phyloP scores from a whole-genome alignment of 441 rosid species.

The Erysimum cheiri region DNA sequence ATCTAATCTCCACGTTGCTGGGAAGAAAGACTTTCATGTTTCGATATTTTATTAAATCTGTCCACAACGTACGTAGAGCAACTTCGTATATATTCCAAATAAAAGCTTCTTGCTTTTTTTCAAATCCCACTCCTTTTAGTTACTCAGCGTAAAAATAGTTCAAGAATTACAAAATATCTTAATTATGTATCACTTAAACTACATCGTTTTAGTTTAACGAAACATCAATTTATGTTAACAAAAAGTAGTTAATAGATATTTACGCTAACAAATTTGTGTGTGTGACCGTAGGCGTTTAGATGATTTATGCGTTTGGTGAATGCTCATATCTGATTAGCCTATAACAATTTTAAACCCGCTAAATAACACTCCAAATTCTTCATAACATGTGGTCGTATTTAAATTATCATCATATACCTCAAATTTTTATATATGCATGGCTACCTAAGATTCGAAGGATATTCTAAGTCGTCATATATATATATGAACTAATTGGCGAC shows the following conservation, averaged over 20 bases:
- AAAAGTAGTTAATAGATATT: background rate
- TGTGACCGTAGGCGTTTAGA: background rate
- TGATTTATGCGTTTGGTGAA: slow-evolving; percentile 6
- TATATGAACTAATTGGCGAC: slow-evolving; percentile 11
- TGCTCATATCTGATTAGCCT: background rate
- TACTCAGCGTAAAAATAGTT: background rate
- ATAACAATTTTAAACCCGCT: background rate
- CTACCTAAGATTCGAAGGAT: slow-evolving; percentile 20
- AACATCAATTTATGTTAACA: background rate
- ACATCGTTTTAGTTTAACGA: background rate
- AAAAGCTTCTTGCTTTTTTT: no score
- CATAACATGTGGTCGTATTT: slow-evolving; percentile 6
- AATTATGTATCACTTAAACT: background rate
- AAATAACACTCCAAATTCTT: background rate
- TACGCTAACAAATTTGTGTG: background rate
- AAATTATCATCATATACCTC: slow-evolving; percentile 11
- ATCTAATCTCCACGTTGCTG: slow-evolving; percentile 15
- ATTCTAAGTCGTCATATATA: slow-evolving; percentile 25
- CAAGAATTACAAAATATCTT: background rate
- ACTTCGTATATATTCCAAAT: background rate
- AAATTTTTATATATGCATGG: background rate
- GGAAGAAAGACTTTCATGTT: slow-evolving; percentile 17
- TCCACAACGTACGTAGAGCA: background rate
- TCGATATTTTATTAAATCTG: background rate
- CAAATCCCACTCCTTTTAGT: no score